Evolutionary conservation across 345 rosid species (phyloP).

Genomic region (Euphorbia pulcherrima): DNA sequence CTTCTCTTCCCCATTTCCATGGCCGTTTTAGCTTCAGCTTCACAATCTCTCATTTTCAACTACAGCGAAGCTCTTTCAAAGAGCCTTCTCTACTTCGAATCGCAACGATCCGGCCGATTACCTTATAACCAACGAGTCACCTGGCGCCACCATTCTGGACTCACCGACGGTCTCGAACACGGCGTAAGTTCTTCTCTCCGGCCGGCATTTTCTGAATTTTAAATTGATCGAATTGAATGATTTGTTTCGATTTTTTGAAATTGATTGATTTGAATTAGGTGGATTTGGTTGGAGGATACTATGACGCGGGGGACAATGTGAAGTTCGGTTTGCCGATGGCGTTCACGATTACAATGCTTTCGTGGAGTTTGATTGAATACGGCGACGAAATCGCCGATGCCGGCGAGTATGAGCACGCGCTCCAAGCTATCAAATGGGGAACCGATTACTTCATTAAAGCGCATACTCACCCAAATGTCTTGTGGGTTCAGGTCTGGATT

Average conservation of each 20-base stretch:
- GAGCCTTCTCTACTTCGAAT: slow-evolving; percentile 87
- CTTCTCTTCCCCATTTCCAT: neutral
- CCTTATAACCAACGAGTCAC: slow-evolving; percentile 80
- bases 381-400: slow-evolving; percentile 52
- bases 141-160: slow-evolving; percentile 95
- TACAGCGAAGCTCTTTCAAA: slow-evolving; percentile 74
- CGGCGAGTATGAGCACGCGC: slow-evolving; percentile 54
- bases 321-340: slow-evolving; percentile 92
- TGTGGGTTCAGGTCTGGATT: slow-evolving; percentile 69
- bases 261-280: slow-evolving; percentile 36
- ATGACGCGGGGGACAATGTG: slow-evolving; percentile 91
- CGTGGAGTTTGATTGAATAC: slow-evolving; percentile 78
- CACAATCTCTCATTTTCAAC: slow-evolving; percentile 38
- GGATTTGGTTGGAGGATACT: slow-evolving; percentile 90
- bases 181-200: slow-evolving; percentile 46
- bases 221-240: neutral
- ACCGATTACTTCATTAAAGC: slow-evolving; percentile 86
- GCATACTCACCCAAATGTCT: slow-evolving; percentile 72
- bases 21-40: neutral
- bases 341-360: slow-evolving; percentile 77
- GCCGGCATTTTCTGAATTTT: too few species aligned
- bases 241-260: neutral
- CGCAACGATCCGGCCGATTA: slow-evolving; percentile 86
- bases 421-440: slow-evolving; percentile 82
- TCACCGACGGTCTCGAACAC: slow-evolving; percentile 91